Conservation (phyloP, 2,329 filamentous ascomycete species). For the Lecanicillium sp. region DNA sequence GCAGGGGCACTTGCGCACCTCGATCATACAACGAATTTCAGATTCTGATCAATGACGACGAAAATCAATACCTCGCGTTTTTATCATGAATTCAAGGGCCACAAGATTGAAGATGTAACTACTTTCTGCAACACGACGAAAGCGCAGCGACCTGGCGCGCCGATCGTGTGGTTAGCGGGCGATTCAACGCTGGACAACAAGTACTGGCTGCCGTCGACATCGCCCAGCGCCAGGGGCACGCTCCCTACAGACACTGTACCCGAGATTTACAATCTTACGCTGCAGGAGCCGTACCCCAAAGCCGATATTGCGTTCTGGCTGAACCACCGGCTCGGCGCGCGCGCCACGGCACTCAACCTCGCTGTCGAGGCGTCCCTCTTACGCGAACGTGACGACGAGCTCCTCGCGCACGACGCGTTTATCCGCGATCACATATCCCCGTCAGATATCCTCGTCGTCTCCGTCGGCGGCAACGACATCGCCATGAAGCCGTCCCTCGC, state of each 20-base stretch:
- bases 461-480: constrained; percentile 11
- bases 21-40: too few relatives aligned
- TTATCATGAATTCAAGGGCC: constrained; percentile 11
- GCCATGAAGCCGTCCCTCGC: constrained; percentile 2
- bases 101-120: neutral
- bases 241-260: neutral
- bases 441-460: constrained; percentile 1
- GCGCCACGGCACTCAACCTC: constrained; percentile 6
- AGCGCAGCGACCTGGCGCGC: neutral
- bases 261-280: neutral
- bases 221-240: neutral
- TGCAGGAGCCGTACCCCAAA: neutral
- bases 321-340: constrained; percentile 5
- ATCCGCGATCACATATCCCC: constrained; percentile 1
- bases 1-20: too few relatives aligned
- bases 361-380: constrained; percentile 9
- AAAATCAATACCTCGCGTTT: constrained; percentile 5
- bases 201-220: constrained; percentile 4
- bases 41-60: neutral
- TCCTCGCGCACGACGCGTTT: constrained; percentile 6
- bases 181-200: constrained; percentile 12
- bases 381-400: neutral
- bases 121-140: neutral
- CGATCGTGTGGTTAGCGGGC: constrained; percentile 10
- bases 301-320: constrained; percentile 9